Evolutionary conservation across 371 early-diverging fungal species (phyloP).

Genomic region (Rhizopus delemar): DNA sequence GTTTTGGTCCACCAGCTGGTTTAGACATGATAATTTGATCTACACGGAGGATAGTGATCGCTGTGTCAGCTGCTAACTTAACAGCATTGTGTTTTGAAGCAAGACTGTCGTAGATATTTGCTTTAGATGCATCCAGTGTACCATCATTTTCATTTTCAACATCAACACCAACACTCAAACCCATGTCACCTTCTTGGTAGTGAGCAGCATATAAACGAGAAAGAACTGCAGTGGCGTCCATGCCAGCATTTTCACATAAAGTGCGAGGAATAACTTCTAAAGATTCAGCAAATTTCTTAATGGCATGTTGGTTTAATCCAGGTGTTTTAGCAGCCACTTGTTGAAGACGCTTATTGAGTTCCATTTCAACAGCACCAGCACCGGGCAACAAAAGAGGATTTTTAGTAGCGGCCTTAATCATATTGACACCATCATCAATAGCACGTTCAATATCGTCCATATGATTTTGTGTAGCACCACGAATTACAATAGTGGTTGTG

Average conservation of each 20-base stretch:
- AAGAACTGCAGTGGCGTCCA: constrained; percentile 92
- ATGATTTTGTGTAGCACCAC: constrained; percentile 97
- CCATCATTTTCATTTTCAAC: constrained; percentile 81
- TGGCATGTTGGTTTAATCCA: constrained; percentile 94
- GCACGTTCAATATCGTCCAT: constrained; percentile 98
- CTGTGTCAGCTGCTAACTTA: constrained; percentile 89
- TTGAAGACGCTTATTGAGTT: constrained; percentile 78
- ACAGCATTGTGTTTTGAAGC: constrained; percentile 85
- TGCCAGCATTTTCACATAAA: constrained; percentile 94
- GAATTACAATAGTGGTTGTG: constrained; percentile 94
- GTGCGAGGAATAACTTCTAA: constrained; percentile 96
- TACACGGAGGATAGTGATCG: constrained; percentile 92
- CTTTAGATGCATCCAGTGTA: constrained; percentile 78
- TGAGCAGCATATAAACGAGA: constrained; percentile 95
- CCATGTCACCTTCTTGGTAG: constrained; percentile 65
- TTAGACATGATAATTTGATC: constrained; percentile 99
- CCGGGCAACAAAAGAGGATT: constrained; percentile 90
- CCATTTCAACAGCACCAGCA: constrained; percentile 96
- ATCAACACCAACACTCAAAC: constrained; percentile 68
- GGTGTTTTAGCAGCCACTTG: constrained; percentile 84
- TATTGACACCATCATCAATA: constrained; percentile 97
- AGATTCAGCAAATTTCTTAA: constrained; percentile 95
- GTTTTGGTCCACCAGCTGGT: constrained; percentile 95
- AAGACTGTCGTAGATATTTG: constrained; percentile 78
- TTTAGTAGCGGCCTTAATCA: constrained; percentile 91